Evolutionary conservation across 768 basidiomycete species (phyloP), one percentile per base, ranked within the genome.

Genomic region (Termitomyces sp.): DNA sequence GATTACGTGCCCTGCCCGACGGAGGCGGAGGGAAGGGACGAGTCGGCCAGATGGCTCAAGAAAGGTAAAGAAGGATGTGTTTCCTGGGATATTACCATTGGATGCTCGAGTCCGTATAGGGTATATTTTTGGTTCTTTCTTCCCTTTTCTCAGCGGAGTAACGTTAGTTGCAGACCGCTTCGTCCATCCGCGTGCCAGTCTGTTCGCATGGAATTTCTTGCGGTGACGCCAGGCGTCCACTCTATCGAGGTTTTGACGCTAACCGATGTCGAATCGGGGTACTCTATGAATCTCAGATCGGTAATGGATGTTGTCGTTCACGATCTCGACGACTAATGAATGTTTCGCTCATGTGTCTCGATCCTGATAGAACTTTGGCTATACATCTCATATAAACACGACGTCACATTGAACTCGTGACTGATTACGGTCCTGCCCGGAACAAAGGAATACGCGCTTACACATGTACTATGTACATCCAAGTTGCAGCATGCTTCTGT

Each of bases 121-220:
- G 89, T 91, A 64, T 64, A 88, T 78, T 40, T 21, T 37, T 40
- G n/a, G 6, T 51, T 49, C 5, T 54, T 15, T 48, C 51, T 28
- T 59, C 15, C 44, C 15, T 37, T 17, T 37, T 7, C 1, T 55
- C 33, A 42, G 31, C 54, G 21, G 19, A 6, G 23, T 38, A 3
- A 58, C 43, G 2, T 28, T 49, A 3, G 10, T n/a, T 53, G 10
- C 60, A 93, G 90, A 11, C 91, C 91, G 12, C 75, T 94, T 19
- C 76, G 81, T n/a, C 87, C 91, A 3, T 83, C 83, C 11, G 86
- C 89, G 1, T 91, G 91, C 66, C 91, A 94, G 67, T 90, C 89
- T 19, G 89, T 94, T 26, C 76, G 89, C 41, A 91, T 94, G 86
- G 81, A 87, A 57, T 93, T 94, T 63, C 71, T 94, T 46, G 91